Evolutionary conservation across 306 rosid genomes (phyloP).

Genomic region (Nissolia schottii): DNA sequence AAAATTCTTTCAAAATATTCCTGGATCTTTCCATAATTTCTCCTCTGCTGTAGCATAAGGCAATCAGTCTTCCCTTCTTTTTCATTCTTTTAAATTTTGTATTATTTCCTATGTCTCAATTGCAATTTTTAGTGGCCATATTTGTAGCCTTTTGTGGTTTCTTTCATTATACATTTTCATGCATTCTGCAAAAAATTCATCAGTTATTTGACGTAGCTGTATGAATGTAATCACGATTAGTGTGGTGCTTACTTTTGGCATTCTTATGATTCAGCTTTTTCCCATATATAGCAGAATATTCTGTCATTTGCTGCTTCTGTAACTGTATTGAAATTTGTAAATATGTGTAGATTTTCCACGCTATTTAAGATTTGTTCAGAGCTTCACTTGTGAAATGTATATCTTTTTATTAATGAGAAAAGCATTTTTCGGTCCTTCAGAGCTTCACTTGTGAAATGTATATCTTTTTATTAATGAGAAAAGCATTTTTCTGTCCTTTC

Average conservation of each 20-base stretch:
- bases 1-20: not conserved
- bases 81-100: not conserved
- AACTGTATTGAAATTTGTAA: not conserved
- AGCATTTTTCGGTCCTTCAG: not conserved
- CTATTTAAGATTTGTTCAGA: not conserved
- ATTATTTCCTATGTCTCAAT: not conserved
- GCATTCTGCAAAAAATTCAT: not conserved
- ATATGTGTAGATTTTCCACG: not conserved
- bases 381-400: not conserved
- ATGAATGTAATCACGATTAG: conserved; percentile 1
- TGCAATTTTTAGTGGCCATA: not conserved
- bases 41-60: not conserved
- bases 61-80: not conserved
- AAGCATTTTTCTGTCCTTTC: not conserved
- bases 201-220: not conserved
- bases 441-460: not conserved
- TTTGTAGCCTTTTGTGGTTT: not conserved
- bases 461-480: conserved; percentile 1
- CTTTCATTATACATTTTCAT: not conserved
- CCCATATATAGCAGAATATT: not conserved
- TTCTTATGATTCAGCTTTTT: conserved; percentile 6
- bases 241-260: conserved; percentile 4
- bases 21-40: not conserved
- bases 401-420: not conserved
- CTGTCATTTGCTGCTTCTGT: not conserved